Conservation (phyloP, 495 filamentous ascomycete species). For the Penicillium malachiteum region DNA sequence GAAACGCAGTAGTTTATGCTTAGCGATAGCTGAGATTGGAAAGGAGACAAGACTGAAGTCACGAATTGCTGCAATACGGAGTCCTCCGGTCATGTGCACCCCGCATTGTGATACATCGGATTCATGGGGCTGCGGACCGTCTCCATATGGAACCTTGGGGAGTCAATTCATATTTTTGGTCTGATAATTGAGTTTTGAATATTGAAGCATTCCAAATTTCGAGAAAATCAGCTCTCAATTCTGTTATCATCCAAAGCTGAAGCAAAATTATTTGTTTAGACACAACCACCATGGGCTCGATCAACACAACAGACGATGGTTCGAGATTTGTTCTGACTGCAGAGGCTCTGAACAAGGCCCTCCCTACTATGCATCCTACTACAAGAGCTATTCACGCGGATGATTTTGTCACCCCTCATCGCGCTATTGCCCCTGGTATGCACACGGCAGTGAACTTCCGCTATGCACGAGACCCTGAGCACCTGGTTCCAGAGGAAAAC, state of each 20-base stretch:
- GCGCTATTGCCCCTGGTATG: slow-evolving; percentile 21
- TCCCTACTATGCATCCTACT: slow-evolving; percentile 13
- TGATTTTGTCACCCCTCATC: slow-evolving; percentile 18
- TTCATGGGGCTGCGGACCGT: not conserved
- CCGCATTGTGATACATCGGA: not conserved
- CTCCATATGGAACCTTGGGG: too few species aligned
- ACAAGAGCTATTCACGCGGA: slow-evolving; percentile 22
- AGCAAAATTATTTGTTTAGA: not conserved
- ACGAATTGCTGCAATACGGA: not conserved
- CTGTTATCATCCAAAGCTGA: too few species aligned
- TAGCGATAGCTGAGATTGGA: too few species aligned
- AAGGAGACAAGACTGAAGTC: too few species aligned
- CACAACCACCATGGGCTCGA: slow-evolving; percentile 11
- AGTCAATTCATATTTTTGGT: too few species aligned
- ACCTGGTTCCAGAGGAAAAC: slow-evolving; percentile 20
- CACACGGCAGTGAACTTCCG: slow-evolving; percentile 22
- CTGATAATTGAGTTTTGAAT: too few species aligned
- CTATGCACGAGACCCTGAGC: slow-evolving; percentile 16
- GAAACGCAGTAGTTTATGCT: too few species aligned
- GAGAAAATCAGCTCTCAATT: too few species aligned
- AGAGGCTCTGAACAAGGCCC: slow-evolving; percentile 12
- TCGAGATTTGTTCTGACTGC: slow-evolving; percentile 14
- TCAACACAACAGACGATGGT: not conserved
- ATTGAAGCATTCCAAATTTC: too few species aligned
- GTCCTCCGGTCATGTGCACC: slow-evolving; percentile 10